Evolutionary conservation across 495 filamentous ascomycete species (phyloP).

Genomic region (Daldinia childiae): DNA sequence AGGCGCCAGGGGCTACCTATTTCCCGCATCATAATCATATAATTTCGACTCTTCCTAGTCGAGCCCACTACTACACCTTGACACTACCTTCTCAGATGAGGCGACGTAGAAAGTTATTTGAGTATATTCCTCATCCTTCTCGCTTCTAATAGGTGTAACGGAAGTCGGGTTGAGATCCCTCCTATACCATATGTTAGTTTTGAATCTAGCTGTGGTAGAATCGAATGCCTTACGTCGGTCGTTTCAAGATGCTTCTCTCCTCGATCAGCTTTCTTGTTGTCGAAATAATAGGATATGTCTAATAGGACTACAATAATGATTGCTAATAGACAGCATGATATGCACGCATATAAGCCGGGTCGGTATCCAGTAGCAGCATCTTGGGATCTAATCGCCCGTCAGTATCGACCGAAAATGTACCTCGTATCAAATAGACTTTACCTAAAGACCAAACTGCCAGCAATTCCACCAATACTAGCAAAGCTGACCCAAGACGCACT

Average conservation of each 20-base stretch:
- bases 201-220: not conserved
- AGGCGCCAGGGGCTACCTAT: no score
- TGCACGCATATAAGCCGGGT: slow-evolving; percentile 58
- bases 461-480: slow-evolving; percentile 69
- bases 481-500: slow-evolving; percentile 65
- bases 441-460: slow-evolving; percentile 65
- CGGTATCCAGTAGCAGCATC: slow-evolving; percentile 50
- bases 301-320: slow-evolving; percentile 50
- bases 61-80: not conserved
- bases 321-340: slow-evolving; percentile 49
- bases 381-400: slow-evolving; percentile 38
- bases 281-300: slow-evolving; percentile 44
- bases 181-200: slow-evolving; percentile 44
- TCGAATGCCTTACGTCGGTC: slow-evolving; percentile 47
- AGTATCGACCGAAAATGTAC: not conserved
- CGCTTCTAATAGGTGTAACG: slow-evolving; percentile 56
- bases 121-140: not conserved
- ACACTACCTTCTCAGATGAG: not conserved
- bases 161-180: slow-evolving; percentile 55
- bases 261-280: slow-evolving; percentile 55
- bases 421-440: slow-evolving; percentile 3
- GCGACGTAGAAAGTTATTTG: not conserved
- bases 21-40: not conserved
- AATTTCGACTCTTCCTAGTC: not conserved
- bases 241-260: slow-evolving; percentile 57